These are phyloP conservation scores for Cenococcum geophilum DNA, from an alignment of 495 filamentous ascomycete genomes.

Conservation along the genomic window DNA sequence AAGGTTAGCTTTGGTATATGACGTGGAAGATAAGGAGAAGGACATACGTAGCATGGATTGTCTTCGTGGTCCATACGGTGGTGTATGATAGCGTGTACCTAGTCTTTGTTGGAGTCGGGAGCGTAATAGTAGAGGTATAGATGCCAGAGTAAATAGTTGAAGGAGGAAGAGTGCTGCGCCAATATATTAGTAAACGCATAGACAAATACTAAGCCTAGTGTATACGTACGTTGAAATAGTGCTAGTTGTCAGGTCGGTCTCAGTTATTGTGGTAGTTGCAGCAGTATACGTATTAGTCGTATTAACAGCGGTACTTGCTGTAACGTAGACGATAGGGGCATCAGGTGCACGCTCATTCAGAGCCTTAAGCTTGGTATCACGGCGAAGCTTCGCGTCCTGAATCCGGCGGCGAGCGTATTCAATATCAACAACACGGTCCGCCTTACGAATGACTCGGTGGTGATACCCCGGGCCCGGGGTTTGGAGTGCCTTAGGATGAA, in stretches of 20 bases:
- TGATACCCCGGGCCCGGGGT: slow-evolving; percentile 10
- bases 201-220: background rate
- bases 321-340: slow-evolving; percentile 24
- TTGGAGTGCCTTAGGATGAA: slow-evolving; percentile 20
- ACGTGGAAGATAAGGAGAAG: background rate
- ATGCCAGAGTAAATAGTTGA: slow-evolving; percentile 29
- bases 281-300: slow-evolving; percentile 20
- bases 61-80: slow-evolving; percentile 23
- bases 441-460: slow-evolving; percentile 17
- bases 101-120: slow-evolving; percentile 28
- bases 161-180: slow-evolving; percentile 14
- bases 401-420: slow-evolving; percentile 24
- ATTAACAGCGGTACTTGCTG: slow-evolving; percentile 16
- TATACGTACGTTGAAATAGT: slow-evolving; percentile 12
- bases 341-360: slow-evolving; percentile 26
- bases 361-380: slow-evolving; percentile 9
- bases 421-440: slow-evolving; percentile 24
- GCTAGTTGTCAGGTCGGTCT: slow-evolving; percentile 9
- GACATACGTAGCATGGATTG: slow-evolving; percentile 25
- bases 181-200: background rate
- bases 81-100: slow-evolving; percentile 21
- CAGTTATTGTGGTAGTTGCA: slow-evolving; percentile 17
- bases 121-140: slow-evolving; percentile 26
- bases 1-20: background rate
- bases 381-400: slow-evolving; percentile 21